phyloP scores from a whole-genome alignment of 2,329 filamentous ascomycete species.

The Daldinia sp. region DNA sequence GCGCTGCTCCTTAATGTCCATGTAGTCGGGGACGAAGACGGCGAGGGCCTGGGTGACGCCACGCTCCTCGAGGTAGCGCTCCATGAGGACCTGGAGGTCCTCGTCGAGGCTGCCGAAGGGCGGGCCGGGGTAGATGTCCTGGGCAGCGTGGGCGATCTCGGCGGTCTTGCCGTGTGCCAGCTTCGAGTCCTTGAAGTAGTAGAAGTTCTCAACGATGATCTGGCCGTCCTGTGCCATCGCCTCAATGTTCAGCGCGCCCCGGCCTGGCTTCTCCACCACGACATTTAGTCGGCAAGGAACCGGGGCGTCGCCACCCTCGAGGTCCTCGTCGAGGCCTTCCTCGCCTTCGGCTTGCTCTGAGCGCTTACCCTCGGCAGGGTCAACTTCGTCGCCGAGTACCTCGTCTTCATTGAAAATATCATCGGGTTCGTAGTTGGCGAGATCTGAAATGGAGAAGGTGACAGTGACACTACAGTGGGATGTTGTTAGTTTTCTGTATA shows the following conservation, averaged over 20 bases:
- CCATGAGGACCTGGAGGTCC: conserved; percentile 91
- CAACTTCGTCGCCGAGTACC: conserved; percentile 67
- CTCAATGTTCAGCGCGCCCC: conserved; percentile 88
- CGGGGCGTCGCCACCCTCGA: conserved; percentile 64
- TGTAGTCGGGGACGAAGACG: conserved; percentile 93
- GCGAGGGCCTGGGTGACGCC: conserved; percentile 89
- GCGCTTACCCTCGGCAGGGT: conserved; percentile 55
- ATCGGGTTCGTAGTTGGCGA: conserved; percentile 74
- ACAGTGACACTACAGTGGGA: conserved; percentile 73
- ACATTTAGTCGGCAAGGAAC: conserved; percentile 88
- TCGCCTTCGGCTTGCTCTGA: conserved; percentile 69
- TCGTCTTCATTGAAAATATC: conserved; percentile 65
- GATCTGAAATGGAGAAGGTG: conserved; percentile 86
- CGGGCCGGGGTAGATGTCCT: conserved; percentile 87
- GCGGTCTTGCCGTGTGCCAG: conserved; percentile 81
- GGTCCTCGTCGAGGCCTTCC: conserved; percentile 67
- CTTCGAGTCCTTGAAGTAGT: conserved; percentile 83
- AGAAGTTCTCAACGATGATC: conserved; percentile 90
- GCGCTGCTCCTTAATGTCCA: conserved; percentile 98
- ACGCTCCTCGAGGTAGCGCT: conserved; percentile 94
- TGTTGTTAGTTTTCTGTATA: conserved; percentile 38
- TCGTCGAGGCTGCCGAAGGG: conserved; percentile 95
- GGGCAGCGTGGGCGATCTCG: conserved; percentile 80
- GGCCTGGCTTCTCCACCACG: conserved; percentile 86
- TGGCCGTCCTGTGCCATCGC: conserved; percentile 86